Conservation (phyloP, 2,329 filamentous ascomycete species). For the Pseudogymnoascus sp. region DNA sequence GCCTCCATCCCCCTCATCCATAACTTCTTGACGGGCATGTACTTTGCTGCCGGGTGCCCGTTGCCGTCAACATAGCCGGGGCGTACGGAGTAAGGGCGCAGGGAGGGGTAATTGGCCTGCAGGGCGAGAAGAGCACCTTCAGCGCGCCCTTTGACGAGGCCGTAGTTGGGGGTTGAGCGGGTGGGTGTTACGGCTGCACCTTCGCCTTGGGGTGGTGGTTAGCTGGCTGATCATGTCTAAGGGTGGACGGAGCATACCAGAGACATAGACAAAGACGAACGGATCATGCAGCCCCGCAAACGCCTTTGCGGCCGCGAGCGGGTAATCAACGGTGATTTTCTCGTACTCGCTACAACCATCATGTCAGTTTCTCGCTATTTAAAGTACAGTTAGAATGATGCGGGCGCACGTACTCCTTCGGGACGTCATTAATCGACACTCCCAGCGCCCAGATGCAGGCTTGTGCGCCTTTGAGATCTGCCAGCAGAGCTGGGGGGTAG, state of each 20-base stretch:
- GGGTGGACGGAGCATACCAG: constrained; percentile 31
- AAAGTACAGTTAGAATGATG: not conserved
- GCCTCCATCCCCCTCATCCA: constrained; percentile 18
- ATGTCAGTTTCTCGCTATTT: not conserved
- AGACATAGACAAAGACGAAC: constrained; percentile 67
- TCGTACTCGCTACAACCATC: constrained; percentile 47
- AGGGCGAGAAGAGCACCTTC: constrained; percentile 54
- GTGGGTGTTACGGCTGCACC: constrained; percentile 50
- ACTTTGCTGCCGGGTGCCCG: constrained; percentile 32
- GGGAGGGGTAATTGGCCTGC: constrained; percentile 27
- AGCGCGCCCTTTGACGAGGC: constrained; percentile 58
- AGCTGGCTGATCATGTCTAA: not conserved
- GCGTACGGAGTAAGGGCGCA: constrained; percentile 51
- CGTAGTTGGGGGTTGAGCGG: constrained; percentile 50
- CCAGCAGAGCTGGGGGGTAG: constrained; percentile 52
- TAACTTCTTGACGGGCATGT: constrained; percentile 25
- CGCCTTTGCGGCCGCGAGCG: constrained; percentile 55
- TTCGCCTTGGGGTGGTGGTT: constrained; percentile 17
- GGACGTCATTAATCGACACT: constrained; percentile 52
- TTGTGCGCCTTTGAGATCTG: constrained; percentile 54
- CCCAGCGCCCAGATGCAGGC: constrained; percentile 71
- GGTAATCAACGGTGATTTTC: constrained; percentile 60
- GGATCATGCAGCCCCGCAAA: constrained; percentile 46
- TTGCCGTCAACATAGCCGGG: constrained; percentile 52
- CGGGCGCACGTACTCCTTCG: constrained; percentile 43